A percentile compares a stretch with the other conserved stretches of the same genome.
Evolutionary conservation across 2,329 filamentous ascomycete genomes (phyloP).

Genomic region (Colletotrichum liriopes): DNA sequence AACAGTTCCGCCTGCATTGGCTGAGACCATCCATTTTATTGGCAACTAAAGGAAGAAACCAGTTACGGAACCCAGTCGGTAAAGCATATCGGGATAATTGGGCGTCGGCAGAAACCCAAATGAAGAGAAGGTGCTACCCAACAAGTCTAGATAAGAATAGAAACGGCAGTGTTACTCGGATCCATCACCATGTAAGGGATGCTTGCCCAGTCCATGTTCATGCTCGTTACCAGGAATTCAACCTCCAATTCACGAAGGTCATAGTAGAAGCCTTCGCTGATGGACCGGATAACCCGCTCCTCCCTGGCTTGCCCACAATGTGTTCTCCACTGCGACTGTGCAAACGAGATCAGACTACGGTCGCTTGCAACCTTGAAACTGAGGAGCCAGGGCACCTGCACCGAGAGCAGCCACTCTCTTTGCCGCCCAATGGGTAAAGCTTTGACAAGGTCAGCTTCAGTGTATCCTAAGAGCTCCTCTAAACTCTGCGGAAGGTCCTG

Average conservation of each 20-base stretch:
- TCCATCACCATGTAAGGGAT: conserved; percentile 58
- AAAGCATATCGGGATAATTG: too few relatives aligned
- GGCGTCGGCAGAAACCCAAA: too few relatives aligned
- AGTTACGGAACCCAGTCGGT: too few relatives aligned
- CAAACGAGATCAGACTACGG: conserved; percentile 59
- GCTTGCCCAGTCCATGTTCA: conserved; percentile 51
- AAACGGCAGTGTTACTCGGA: conserved; percentile 55
- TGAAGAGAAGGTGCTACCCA: too few relatives aligned
- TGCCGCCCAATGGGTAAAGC: conserved; percentile 60
- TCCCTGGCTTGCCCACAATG: conserved; percentile 46
- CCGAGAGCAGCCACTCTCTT: conserved; percentile 61
- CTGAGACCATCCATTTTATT: too few relatives aligned
- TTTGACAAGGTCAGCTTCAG: conserved; percentile 53
- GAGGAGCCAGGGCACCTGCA: conserved; percentile 62
- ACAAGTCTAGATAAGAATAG: conserved; percentile 45
- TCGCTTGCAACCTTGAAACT: conserved; percentile 59
- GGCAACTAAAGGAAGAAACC: too few relatives aligned
- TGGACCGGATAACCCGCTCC: conserved; percentile 46
- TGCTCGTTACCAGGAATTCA: conserved; percentile 51
- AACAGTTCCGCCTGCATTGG: background rate
- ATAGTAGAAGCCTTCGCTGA: conserved; percentile 49
- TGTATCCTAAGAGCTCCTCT: conserved; percentile 44
- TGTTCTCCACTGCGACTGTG: conserved; percentile 54
- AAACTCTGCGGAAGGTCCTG: conserved; percentile 51
- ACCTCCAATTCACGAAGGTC: conserved; percentile 49